phyloP scores from a whole-genome alignment of 129 eudicot genomes.

The Ambrosia trifida region DNA sequence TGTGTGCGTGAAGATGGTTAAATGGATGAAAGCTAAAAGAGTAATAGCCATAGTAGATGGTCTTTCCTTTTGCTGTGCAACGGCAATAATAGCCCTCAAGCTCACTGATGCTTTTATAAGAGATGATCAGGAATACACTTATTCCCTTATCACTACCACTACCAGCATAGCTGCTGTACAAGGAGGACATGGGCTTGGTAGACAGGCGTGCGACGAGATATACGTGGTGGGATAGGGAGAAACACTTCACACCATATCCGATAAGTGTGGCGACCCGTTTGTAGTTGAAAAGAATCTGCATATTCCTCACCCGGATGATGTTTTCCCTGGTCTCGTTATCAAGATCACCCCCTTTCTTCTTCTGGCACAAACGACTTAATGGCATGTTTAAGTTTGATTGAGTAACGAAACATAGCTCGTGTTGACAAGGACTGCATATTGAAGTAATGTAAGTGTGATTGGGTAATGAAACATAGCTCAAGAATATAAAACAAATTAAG shows the following conservation, averaged over 20 bases:
- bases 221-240: conserved; percentile 57
- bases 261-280: conserved; percentile 63
- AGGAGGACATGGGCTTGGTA: conserved; percentile 5
- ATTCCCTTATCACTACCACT: conserved; percentile 19
- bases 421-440: too few relatives aligned
- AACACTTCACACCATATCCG: conserved; percentile 64
- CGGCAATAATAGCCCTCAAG: conserved; percentile 28
- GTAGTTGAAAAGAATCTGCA: conserved; percentile 67
- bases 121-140: conserved; percentile 19
- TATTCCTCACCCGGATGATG: conserved; percentile 71
- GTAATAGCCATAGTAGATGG: conserved; percentile 34
- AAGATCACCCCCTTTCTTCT: conserved; percentile 51
- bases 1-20: background rate
- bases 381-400: too few relatives aligned
- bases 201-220: conserved; percentile 50
- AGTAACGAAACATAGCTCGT: too few relatives aligned
- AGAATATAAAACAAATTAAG: too few relatives aligned
- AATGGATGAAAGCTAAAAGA: conserved; percentile 27
- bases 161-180: background rate
- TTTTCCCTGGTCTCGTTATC: conserved; percentile 65
- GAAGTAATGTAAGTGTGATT: too few relatives aligned
- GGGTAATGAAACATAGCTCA: too few relatives aligned
- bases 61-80: conserved; percentile 35
- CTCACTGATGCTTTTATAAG: conserved; percentile 29
- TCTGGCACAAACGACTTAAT: background rate